Percentiles rank a stretch among this genome's conserved stretches.
These are phyloP conservation scores for Cochlearia excelsa DNA, from an alignment of 345 rosid genomes.

Conservation along the genomic window DNA sequence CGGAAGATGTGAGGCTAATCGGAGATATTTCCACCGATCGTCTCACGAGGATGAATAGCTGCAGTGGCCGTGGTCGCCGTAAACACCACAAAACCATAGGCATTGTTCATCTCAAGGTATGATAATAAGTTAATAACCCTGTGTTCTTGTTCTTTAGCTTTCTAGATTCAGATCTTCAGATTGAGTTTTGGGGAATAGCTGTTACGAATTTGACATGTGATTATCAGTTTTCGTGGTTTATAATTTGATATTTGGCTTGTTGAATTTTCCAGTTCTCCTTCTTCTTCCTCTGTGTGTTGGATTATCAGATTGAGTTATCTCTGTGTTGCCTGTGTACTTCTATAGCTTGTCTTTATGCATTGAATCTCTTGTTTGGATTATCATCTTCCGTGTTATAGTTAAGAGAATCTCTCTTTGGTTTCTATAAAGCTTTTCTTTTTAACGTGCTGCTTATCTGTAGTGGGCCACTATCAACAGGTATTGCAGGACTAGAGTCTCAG, in stretches of 20 bases:
- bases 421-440: constrained; percentile 37
- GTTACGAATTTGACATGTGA: background rate
- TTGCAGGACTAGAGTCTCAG: constrained; percentile 6
- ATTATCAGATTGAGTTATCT: too few relatives aligned
- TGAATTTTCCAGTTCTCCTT: too few relatives aligned
- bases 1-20: constrained; percentile 71
- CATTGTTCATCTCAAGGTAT: constrained; percentile 89
- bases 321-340: constrained; percentile 11
- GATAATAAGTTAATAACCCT: too few relatives aligned
- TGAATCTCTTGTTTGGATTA: constrained; percentile 23
- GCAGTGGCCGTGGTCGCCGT: constrained; percentile 47
- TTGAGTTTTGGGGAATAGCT: background rate
- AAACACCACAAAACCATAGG: constrained; percentile 66
- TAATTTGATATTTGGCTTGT: background rate
- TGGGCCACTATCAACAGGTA: constrained; percentile 95
- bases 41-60: constrained; percentile 51
- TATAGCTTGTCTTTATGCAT: constrained; percentile 18
- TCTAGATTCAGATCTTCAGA: background rate
- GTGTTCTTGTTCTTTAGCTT: background rate
- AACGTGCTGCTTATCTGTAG: constrained; percentile 67
- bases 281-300: background rate
- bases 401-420: constrained; percentile 15
- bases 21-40: constrained; percentile 67
- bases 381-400: constrained; percentile 27
- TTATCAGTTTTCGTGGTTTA: background rate